Percentiles rank a stretch among this genome's conserved stretches.
These are phyloP conservation scores for Leccinum sublutescens DNA, from an alignment of 768 basidiomycete genomes.

Conservation along the genomic window DNA sequence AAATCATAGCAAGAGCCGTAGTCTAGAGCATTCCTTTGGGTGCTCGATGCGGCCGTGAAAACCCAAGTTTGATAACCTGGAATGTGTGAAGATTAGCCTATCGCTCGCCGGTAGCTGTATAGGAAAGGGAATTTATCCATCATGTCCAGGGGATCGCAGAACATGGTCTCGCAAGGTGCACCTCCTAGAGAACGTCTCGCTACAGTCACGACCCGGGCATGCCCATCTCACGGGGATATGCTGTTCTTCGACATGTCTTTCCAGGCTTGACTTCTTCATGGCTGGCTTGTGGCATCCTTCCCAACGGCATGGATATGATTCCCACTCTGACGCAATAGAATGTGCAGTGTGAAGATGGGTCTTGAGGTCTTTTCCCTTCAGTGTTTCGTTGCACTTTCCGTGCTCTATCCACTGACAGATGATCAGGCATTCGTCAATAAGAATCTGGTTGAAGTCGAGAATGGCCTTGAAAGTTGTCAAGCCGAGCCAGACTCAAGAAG, in stretches of 20 bases:
- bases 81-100: background rate
- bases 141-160: background rate
- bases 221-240: constrained; percentile 15
- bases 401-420: constrained; percentile 6
- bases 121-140: background rate
- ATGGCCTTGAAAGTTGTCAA: background rate
- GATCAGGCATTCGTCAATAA: constrained; percentile 2
- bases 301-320: too few relatives aligned
- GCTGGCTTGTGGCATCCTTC: too few relatives aligned
- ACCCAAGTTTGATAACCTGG: background rate
- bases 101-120: background rate
- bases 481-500: background rate
- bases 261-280: too few relatives aligned
- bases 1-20: background rate
- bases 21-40: background rate
- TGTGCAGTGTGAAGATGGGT: constrained; percentile 6
- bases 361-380: constrained; percentile 2
- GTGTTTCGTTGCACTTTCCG: background rate
- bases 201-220: constrained; percentile 1
- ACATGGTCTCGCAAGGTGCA: constrained; percentile 1
- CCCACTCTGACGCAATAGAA: background rate
- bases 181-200: background rate
- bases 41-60: background rate
- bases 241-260: constrained; percentile 5
- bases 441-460: constrained; percentile 1